Conservation (phyloP, 306 rosid genomes). For the Alnus glutinosa region DNA sequence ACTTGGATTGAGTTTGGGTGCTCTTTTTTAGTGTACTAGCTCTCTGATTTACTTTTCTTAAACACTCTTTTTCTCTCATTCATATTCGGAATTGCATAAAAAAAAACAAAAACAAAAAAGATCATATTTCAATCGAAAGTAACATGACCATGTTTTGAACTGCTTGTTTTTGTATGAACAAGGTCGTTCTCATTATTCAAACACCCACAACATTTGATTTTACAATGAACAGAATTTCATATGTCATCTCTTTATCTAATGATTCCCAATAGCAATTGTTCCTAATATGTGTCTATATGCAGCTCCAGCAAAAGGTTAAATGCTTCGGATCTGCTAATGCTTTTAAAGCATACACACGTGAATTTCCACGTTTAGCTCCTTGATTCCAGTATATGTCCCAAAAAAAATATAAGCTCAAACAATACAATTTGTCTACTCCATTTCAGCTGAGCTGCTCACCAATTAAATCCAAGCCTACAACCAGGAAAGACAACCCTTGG, state of each 20-base stretch:
- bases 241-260: not conserved
- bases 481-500: conserved; percentile 90
- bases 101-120: not conserved
- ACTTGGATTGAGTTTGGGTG: no score
- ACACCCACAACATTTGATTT: not conserved
- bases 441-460: conserved; percentile 89
- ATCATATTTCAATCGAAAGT: not conserved
- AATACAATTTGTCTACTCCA: conserved; percentile 11
- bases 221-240: not conserved
- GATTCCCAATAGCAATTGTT: not conserved
- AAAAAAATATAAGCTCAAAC: not conserved
- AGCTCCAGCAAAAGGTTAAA: not conserved
- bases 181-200: conserved; percentile 1
- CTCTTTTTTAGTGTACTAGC: no score
- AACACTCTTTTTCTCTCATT: no score
- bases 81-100: no score
- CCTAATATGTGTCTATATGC: not conserved
- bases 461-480: conserved; percentile 88
- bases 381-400: conserved; percentile 2
- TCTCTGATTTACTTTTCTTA: no score
- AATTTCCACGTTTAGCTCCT: conserved; percentile 2
- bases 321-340: not conserved
- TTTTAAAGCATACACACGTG: not conserved
- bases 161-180: not conserved
- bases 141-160: not conserved